A percentile compares a stretch with the other conserved stretches of the same genome.
phyloP scores from a whole-genome alignment of 2,329 filamentous ascomycete genomes.

The Exophiala lecanii-corni region DNA sequence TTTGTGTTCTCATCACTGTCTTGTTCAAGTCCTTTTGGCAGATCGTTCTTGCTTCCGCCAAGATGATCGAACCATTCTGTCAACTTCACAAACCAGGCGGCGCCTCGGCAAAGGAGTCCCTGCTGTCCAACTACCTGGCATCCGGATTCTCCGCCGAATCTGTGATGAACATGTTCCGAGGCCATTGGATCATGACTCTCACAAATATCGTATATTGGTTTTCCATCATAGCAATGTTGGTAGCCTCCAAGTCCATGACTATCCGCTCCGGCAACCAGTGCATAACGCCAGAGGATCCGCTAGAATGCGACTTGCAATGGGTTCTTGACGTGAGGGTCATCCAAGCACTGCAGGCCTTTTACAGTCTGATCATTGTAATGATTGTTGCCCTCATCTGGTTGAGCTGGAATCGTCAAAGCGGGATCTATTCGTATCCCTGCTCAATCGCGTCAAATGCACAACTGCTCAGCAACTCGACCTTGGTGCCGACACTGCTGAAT shows the following conservation, averaged over 20 bases:
- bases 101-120: conserved; percentile 7
- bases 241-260: conserved; percentile 12
- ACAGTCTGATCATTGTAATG: not conserved
- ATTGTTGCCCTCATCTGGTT: conserved; percentile 3
- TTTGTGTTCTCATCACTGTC: conserved; percentile 6
- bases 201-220: conserved; percentile 6
- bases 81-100: conserved; percentile 8
- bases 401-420: conserved; percentile 9
- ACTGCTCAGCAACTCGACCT: conserved; percentile 9
- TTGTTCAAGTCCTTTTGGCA: conserved; percentile 13
- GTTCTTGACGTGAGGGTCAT: conserved; percentile 8
- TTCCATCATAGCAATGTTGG: conserved; percentile 3
- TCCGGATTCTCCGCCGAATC: too few relatives aligned
- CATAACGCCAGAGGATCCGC: conserved; percentile 5
- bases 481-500: too few relatives aligned
- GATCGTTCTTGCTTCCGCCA: conserved; percentile 10
- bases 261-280: conserved; percentile 7
- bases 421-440: conserved; percentile 8
- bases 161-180: too few relatives aligned
- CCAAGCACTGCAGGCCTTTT: conserved; percentile 5
- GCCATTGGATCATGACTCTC: conserved; percentile 12
- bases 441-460: conserved; percentile 11
- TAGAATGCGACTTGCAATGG: conserved; percentile 11
- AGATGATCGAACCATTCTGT: conserved; percentile 23
- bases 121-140: too few relatives aligned